Percentiles rank a stretch among this genome's conserved stretches.
Evolutionary conservation across 1,284 basidiomycete genomes (phyloP).

Genomic region (Singerocomus rubriflavus): DNA sequence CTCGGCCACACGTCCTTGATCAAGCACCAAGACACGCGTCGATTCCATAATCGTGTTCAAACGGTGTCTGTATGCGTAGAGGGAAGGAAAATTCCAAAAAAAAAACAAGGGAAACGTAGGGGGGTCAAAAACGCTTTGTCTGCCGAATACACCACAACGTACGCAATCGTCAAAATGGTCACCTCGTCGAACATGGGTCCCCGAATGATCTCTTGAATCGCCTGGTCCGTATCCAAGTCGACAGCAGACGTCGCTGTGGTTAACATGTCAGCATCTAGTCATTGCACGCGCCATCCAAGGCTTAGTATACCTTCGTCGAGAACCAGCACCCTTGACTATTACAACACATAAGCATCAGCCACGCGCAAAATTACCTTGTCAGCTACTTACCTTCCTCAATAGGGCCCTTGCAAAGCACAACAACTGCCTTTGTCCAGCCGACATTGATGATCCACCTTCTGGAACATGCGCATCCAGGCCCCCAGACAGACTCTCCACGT

Average conservation of each 20-base stretch:
- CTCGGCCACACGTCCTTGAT: conserved; percentile 56
- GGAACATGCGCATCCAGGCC: conserved; percentile 74
- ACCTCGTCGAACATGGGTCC: conserved; percentile 67
- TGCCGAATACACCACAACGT: too few species aligned
- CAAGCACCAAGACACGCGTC: conserved; percentile 81
- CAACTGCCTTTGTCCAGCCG: conserved; percentile 82
- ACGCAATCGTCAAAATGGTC: conserved; percentile 86
- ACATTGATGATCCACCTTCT: conserved; percentile 83
- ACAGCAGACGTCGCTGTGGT: conserved; percentile 73
- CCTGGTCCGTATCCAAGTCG: conserved; percentile 86
- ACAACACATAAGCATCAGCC: neutral
- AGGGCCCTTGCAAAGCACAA: conserved; percentile 82
- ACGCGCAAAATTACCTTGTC: neutral
- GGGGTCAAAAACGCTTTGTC: too few species aligned
- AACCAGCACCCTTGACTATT: conserved; percentile 78
- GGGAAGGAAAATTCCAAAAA: too few species aligned
- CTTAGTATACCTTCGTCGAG: conserved; percentile 73
- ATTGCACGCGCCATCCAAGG: neutral
- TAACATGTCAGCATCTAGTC: neutral
- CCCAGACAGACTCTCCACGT: conserved; percentile 68
- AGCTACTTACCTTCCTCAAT: conserved; percentile 51
- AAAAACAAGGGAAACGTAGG: too few species aligned
- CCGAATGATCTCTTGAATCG: conserved; percentile 79
- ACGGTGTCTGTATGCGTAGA: conserved; percentile 62
- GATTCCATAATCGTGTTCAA: conserved; percentile 91